A percentile compares a stretch with the other conserved stretches of the same genome.
These are phyloP conservation scores for Periconia digitata DNA, from an alignment of 2,329 filamentous ascomycete species.

Conservation along the genomic window DNA sequence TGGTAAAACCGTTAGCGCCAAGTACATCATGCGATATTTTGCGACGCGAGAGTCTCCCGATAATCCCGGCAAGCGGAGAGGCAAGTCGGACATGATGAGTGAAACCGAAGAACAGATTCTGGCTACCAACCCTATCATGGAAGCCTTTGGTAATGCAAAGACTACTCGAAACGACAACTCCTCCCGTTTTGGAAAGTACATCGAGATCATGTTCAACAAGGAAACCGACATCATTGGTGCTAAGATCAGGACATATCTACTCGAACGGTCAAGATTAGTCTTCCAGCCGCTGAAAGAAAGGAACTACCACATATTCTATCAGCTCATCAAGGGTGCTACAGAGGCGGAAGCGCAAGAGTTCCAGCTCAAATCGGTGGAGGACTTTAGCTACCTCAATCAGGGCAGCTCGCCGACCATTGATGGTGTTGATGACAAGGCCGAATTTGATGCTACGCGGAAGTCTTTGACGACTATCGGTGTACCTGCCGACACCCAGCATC, in stretches of 20 bases:
- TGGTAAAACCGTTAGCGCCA: conserved; percentile 97
- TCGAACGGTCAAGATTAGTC: conserved; percentile 92
- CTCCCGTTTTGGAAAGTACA: conserved; percentile 98
- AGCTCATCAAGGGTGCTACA: conserved; percentile 88
- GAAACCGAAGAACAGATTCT: conserved; percentile 98
- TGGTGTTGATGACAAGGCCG: conserved; percentile 91
- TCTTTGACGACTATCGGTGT: conserved; percentile 90
- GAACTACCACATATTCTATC: conserved; percentile 99
- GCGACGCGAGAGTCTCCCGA: conserved; percentile 94
- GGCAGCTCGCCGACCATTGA: conserved; percentile 89
- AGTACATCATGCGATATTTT: conserved; percentile 99
- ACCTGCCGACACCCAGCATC: conserved; percentile 67
- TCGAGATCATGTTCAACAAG: conserved; percentile 98
- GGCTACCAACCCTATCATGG: conserved; percentile 99
- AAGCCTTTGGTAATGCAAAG: conserved; percentile 99
- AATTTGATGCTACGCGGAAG: conserved; percentile 84
- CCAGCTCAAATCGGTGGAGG: conserved; percentile 76
- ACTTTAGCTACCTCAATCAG: conserved; percentile 96
- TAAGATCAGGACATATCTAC: conserved; percentile 92
- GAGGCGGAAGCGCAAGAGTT: conserved; percentile 80
- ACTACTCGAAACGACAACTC: conserved; percentile 99
- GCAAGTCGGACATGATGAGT: conserved; percentile 78
- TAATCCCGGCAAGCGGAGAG: conserved; percentile 78
- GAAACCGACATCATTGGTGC: conserved; percentile 96
- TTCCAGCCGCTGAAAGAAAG: conserved; percentile 97